phyloP scores from a whole-genome alignment of 2,329 filamentous ascomycete species.

The Anisogramma anomala region DNA sequence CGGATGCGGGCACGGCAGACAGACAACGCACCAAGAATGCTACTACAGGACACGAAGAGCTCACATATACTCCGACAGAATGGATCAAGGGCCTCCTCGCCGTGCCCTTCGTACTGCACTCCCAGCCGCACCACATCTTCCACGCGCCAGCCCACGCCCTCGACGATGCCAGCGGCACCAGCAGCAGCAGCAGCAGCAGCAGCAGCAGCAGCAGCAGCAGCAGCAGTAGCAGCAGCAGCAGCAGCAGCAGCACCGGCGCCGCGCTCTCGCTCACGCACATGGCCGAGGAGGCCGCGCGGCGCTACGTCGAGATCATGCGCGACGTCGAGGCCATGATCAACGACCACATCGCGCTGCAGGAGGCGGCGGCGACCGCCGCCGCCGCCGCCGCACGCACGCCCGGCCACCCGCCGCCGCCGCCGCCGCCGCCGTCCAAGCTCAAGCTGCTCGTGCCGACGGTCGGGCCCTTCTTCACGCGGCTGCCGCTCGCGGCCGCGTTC shows the following conservation, averaged over 20 bases:
- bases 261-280: conserved; percentile 54
- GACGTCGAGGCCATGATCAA: conserved; percentile 88
- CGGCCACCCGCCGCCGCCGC: conserved; percentile 2
- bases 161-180: background rate
- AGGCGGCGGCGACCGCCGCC: conserved; percentile 15
- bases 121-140: conserved; percentile 81
- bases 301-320: conserved; percentile 85
- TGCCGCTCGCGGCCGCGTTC: conserved; percentile 83
- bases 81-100: conserved; percentile 95
- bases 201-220: background rate
- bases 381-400: background rate
- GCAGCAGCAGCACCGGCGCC: background rate
- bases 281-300: conserved; percentile 67
- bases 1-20: no score
- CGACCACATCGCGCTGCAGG: conserved; percentile 58
- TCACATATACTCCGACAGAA: conserved; percentile 43
- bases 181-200: background rate
- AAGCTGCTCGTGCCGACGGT: conserved; percentile 84
- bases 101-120: conserved; percentile 92
- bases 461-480: conserved; percentile 83
- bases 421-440: conserved; percentile 65
- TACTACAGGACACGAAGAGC: background rate
- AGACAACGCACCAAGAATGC: no score
- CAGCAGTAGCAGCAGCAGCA: background rate
- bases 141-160: conserved; percentile 31